Percentiles rank a stretch among this genome's conserved stretches.
phyloP scores from a whole-genome alignment of 1,284 basidiomycete species.

The Fistulinella staudtii region DNA sequence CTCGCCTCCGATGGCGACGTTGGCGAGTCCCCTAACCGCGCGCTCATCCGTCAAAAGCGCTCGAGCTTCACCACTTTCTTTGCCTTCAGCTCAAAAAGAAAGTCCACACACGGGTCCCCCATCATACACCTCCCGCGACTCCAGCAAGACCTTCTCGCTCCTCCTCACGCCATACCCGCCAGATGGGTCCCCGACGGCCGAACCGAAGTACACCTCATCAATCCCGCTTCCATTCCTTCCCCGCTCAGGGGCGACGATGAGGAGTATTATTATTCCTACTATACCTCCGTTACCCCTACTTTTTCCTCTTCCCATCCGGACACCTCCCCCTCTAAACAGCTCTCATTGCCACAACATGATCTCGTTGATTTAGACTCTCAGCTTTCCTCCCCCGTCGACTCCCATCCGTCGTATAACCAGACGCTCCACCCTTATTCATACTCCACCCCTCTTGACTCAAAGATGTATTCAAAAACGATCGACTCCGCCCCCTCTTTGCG shows the following conservation, averaged over 20 bases:
- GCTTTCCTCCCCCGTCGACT: conserved; percentile 18
- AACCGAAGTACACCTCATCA: conserved; percentile 14
- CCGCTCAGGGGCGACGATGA: conserved; percentile 31
- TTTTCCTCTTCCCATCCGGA: conserved; percentile 2
- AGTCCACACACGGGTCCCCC: conserved; percentile 9
- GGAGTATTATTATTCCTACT: conserved; percentile 45
- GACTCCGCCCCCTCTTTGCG: conserved; percentile 17
- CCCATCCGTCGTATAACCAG: no score
- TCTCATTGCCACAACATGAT: conserved; percentile 10
- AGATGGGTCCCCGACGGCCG: conserved; percentile 16
- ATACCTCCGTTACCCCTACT: conserved; percentile 25
- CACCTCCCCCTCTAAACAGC: conserved; percentile 4
- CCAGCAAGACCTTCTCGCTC: conserved; percentile 13
- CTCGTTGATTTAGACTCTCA: no score
- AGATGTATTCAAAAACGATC: no score
- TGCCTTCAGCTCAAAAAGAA: conserved; percentile 28
- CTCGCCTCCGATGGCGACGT: conserved; percentile 49
- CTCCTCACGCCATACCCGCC: conserved; percentile 11
- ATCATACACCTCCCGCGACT: conserved; percentile 9
- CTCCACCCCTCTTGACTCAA: conserved; percentile 36
- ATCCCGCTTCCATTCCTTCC: conserved; percentile 20
- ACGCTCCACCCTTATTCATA: conserved; percentile 55
- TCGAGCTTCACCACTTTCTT: conserved; percentile 46
- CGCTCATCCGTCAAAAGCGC: conserved; percentile 33
- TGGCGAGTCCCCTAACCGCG: conserved; percentile 54